Conservation (phyloP, 495 filamentous ascomycete genomes). For the Saxispiralis lemnorum region DNA sequence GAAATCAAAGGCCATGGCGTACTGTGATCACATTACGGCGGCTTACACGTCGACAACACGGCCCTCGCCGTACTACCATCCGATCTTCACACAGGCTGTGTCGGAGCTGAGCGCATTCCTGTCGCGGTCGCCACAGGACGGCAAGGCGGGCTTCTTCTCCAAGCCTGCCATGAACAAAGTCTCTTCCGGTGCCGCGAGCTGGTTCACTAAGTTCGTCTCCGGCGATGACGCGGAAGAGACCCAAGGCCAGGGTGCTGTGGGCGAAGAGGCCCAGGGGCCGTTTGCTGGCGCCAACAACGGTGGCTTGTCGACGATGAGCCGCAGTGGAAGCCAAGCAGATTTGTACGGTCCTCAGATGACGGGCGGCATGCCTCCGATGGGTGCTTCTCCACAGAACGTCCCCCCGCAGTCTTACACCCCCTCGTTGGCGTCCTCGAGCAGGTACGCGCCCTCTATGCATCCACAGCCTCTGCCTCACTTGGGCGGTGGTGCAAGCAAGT, state of each 20-base stretch:
- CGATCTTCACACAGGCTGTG: slow-evolving; percentile 49
- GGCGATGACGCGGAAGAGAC: slow-evolving; percentile 84
- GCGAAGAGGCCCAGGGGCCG: slow-evolving; percentile 3
- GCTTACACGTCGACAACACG: slow-evolving; percentile 68
- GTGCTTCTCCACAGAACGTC: neutral
- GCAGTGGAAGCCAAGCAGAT: slow-evolving; percentile 57
- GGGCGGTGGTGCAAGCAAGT: neutral
- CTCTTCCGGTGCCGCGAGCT: slow-evolving; percentile 67
- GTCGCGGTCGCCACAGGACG: slow-evolving; percentile 63
- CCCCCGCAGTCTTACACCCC: too few species aligned
- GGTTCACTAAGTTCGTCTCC: slow-evolving; percentile 85
- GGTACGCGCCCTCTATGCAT: neutral
- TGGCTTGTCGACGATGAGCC: slow-evolving; percentile 53
- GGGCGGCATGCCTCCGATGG: slow-evolving; percentile 1
- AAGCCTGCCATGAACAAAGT: slow-evolving; percentile 92
- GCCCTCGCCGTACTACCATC: slow-evolving; percentile 67
- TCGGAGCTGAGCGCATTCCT: slow-evolving; percentile 73
- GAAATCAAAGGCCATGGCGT: slow-evolving; percentile 66
- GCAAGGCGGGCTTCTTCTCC: slow-evolving; percentile 55
- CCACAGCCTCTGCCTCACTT: too few species aligned
- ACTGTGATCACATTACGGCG: slow-evolving; percentile 71
- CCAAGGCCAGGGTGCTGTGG: neutral
- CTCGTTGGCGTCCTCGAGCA: neutral
- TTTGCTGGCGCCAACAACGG: slow-evolving; percentile 21
- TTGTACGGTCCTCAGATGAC: slow-evolving; percentile 36